Evolutionary conservation across 257 asterid species (phyloP).

Genomic region (Rauvolfia tetraphylla): DNA sequence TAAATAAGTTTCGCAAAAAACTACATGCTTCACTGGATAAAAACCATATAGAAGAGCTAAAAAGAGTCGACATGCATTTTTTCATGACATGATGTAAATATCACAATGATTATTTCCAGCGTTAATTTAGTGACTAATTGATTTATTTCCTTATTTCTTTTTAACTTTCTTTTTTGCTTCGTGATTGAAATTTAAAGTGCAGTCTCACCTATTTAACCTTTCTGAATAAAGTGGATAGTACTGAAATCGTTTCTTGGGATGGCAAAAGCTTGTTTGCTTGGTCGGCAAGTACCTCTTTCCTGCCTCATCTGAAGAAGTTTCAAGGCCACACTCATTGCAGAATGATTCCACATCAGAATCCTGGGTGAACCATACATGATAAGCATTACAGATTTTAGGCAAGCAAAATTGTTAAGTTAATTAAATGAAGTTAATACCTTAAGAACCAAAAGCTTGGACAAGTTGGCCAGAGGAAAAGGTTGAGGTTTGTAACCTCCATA

Average conservation of each 20-base stretch:
- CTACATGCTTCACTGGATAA: not conserved
- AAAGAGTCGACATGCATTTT: not conserved
- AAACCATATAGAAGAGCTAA: not conserved
- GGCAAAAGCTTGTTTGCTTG: constrained; percentile 49
- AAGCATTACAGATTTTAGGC: constrained; percentile 9
- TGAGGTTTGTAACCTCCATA: constrained; percentile 88
- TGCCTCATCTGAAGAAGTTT: constrained; percentile 46
- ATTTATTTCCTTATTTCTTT: no score
- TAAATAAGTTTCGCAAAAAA: not conserved
- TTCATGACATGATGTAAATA: not conserved
- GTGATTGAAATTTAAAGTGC: not conserved
- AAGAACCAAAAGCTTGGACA: constrained; percentile 75
- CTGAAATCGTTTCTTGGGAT: constrained; percentile 45
- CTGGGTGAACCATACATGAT: constrained; percentile 37
- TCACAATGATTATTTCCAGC: no score
- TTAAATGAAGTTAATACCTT: constrained; percentile 37
- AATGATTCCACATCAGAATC: constrained; percentile 74
- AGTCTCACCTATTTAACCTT: constrained; percentile 53
- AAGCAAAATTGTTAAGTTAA: constrained; percentile 4
- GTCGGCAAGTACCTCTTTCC: constrained; percentile 52
- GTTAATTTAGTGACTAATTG: not conserved
- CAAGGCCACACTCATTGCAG: constrained; percentile 62
- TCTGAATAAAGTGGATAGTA: constrained; percentile 54
- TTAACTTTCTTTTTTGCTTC: not conserved
- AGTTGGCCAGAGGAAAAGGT: constrained; percentile 62